Evolutionary conservation across 2,329 filamentous ascomycete species (phyloP).

Genomic region (Colletotrichum sp.): DNA sequence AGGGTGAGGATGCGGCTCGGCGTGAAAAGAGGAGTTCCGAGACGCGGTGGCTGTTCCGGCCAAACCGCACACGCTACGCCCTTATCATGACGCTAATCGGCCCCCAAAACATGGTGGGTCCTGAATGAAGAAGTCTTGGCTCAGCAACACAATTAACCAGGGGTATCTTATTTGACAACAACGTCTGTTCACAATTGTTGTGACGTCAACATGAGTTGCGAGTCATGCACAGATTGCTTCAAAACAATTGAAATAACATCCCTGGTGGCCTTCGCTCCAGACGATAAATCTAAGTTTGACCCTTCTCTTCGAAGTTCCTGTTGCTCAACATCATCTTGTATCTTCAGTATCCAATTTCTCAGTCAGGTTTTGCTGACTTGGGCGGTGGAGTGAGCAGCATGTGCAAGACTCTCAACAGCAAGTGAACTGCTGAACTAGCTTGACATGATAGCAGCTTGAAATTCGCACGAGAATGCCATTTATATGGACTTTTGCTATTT

Average conservation of each 20-base stretch:
- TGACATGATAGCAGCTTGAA: too few relatives aligned
- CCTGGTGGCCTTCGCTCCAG: accelerated
- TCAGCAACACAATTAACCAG: background rate
- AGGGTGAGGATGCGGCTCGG: background rate
- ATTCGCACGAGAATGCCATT: too few relatives aligned
- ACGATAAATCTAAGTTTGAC: too few relatives aligned
- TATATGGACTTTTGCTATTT: too few relatives aligned
- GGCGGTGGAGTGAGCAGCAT: too few relatives aligned
- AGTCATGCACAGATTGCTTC: background rate
- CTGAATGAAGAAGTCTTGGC: background rate
- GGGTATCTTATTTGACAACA: background rate
- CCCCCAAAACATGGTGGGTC: background rate
- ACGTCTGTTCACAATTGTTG: background rate
- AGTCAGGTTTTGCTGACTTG: too few relatives aligned
- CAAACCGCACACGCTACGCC: background rate
- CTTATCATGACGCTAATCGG: background rate
- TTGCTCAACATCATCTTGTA: too few relatives aligned
- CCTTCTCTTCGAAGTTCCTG: too few relatives aligned
- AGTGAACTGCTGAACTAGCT: too few relatives aligned
- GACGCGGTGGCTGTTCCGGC: background rate
- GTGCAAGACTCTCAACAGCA: too few relatives aligned
- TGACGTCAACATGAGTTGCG: background rate
- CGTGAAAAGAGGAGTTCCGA: background rate
- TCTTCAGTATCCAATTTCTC: too few relatives aligned
- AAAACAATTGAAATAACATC: accelerated